Conservation (phyloP, 1,284 basidiomycete species). For the Rhodofomes roseus region DNA sequence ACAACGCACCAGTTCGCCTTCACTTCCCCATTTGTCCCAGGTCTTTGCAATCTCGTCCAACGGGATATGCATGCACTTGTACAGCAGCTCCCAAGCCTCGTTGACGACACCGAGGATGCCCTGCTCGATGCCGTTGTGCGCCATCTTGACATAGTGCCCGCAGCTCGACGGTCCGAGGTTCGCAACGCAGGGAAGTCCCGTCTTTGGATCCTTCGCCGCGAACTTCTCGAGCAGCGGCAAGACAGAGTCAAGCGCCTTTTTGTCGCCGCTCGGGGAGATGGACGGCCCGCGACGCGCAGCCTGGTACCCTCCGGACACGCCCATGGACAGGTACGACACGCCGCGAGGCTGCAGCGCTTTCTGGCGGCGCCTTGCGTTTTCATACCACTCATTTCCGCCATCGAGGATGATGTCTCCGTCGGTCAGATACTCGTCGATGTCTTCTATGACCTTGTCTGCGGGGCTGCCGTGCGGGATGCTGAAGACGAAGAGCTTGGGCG, state of each 20-base stretch:
- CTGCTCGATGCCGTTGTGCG: slow-evolving; percentile 25
- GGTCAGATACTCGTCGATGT: slow-evolving; percentile 12
- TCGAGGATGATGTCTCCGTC: slow-evolving; percentile 21
- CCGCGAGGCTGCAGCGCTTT: slow-evolving; percentile 13
- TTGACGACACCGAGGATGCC: slow-evolving; percentile 19
- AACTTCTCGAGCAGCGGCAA: slow-evolving; percentile 15
- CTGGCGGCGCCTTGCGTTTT: slow-evolving; percentile 17
- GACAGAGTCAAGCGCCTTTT: slow-evolving; percentile 14
- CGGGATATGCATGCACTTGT: slow-evolving; percentile 17
- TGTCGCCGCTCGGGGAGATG: slow-evolving; percentile 19
- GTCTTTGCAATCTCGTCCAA: slow-evolving; percentile 18
- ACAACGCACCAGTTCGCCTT: slow-evolving; percentile 18
- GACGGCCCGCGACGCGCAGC: slow-evolving; percentile 20
- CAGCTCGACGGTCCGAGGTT: slow-evolving; percentile 18
- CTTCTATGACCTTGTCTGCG: slow-evolving; percentile 15
- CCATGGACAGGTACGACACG: slow-evolving; percentile 20
- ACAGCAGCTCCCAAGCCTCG: slow-evolving; percentile 21
- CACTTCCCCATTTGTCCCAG: slow-evolving; percentile 14
- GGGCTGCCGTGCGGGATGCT: slow-evolving; percentile 21
- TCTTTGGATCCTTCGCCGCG: slow-evolving; percentile 18
- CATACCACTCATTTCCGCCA: slow-evolving; percentile 22
- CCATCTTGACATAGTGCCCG: slow-evolving; percentile 25
- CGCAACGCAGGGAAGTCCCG: slow-evolving; percentile 15
- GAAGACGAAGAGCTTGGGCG: slow-evolving; percentile 21
- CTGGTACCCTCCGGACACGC: slow-evolving; percentile 22